Conservation (phyloP, 345 rosid genomes). For the Xanthoceras sorbifolium region DNA sequence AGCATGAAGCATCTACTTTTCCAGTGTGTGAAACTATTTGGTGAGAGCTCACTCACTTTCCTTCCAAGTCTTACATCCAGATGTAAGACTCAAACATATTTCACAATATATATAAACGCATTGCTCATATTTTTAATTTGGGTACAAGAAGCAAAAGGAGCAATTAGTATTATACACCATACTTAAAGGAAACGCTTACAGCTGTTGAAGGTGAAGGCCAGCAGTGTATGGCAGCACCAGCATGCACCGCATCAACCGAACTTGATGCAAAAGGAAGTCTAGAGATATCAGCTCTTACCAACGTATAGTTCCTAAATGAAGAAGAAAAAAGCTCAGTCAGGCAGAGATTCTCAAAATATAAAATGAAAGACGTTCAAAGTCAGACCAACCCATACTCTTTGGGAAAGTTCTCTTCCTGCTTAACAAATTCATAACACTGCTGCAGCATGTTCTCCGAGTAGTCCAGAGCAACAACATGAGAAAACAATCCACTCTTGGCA, state of each 20-base stretch:
- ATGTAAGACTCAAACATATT: background rate
- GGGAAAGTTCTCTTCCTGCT: conserved; percentile 65
- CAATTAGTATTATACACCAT: background rate
- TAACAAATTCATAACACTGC: conserved; percentile 69
- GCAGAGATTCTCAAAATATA: conserved; percentile 8
- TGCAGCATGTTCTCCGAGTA: conserved; percentile 87
- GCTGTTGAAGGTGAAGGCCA: conserved; percentile 92
- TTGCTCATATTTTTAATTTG: background rate
- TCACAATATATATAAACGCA: background rate
- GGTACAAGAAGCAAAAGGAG: conserved; percentile 2
- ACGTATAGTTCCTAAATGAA: conserved; percentile 57
- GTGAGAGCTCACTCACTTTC: background rate
- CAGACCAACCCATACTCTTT: conserved; percentile 59
- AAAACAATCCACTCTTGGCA: conserved; percentile 70
- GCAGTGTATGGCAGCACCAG: conserved; percentile 92
- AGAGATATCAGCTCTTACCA: conserved; percentile 90
- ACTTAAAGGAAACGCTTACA: conserved; percentile 39
- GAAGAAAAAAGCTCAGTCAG: conserved; percentile 12
- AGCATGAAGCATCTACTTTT: conserved; percentile 6
- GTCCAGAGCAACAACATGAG: conserved; percentile 75
- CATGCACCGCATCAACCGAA: conserved; percentile 85
- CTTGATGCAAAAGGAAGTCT: conserved; percentile 76
- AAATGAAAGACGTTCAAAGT: conserved; percentile 2
- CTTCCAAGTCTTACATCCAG: background rate
- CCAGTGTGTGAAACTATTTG: background rate